Conservation (phyloP, 2,329 filamentous ascomycete genomes). For the Aureobasidium sp. region DNA sequence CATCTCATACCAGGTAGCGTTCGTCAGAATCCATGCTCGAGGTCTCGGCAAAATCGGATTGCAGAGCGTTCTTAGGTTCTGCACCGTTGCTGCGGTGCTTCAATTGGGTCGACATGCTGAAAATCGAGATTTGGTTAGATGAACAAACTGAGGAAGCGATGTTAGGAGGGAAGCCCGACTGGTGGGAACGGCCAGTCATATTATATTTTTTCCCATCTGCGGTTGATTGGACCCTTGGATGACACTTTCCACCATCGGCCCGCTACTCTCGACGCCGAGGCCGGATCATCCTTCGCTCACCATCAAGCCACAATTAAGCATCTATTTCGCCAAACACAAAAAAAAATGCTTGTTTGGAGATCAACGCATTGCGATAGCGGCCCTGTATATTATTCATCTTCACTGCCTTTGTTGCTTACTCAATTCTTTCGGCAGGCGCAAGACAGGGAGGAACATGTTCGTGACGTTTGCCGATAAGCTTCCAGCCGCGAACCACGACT, state of each 20-base stretch:
- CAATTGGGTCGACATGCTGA: neutral
- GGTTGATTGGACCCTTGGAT: neutral
- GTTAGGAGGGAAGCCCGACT: neutral
- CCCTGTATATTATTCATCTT: no score
- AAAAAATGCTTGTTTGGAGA: neutral
- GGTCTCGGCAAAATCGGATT: slow-evolving; percentile 25
- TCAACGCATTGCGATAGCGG: no score
- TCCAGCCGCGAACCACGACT: neutral
- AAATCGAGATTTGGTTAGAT: neutral
- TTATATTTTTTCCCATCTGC: neutral
- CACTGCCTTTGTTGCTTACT: no score
- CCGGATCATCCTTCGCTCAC: slow-evolving; percentile 1
- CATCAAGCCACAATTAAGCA: slow-evolving; percentile 3
- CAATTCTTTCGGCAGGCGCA: neutral
- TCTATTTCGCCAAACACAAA: neutral
- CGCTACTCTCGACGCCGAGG: neutral
- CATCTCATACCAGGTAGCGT: slow-evolving; percentile 26
- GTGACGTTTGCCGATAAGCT: neutral
- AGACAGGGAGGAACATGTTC: neutral
- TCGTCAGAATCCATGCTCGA: slow-evolving; percentile 28
- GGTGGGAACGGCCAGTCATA: slow-evolving; percentile 5
- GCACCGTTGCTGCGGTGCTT: slow-evolving; percentile 14
- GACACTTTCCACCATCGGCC: slow-evolving; percentile 4
- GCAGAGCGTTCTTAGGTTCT: slow-evolving; percentile 24
- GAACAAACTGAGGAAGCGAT: neutral